These are phyloP conservation scores for Castanea sativa DNA, from an alignment of 306 rosid genomes.

Conservation along the genomic window DNA sequence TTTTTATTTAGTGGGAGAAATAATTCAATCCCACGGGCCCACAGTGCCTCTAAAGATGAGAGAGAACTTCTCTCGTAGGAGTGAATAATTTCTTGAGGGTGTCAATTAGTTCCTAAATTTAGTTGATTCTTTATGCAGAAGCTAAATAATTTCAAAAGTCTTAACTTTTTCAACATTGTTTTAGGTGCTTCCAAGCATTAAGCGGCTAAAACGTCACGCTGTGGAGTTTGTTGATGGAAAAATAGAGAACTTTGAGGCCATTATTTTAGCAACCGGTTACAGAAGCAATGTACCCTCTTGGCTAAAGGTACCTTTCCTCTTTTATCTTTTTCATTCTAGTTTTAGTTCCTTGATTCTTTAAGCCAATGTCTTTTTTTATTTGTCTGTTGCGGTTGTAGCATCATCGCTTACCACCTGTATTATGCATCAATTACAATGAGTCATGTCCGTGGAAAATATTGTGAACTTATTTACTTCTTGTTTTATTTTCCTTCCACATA, in stretches of 20 bases:
- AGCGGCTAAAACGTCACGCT: slow-evolving; percentile 61
- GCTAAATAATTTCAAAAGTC: background rate
- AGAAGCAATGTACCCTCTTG: slow-evolving; percentile 96
- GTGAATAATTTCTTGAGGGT: too few relatives aligned
- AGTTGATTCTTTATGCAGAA: slow-evolving; percentile 1
- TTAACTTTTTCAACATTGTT: slow-evolving; percentile 4
- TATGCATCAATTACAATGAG: too few relatives aligned
- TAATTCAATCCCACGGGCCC: too few relatives aligned
- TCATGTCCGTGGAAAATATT: too few relatives aligned
- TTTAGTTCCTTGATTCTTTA: background rate
- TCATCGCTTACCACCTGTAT: too few relatives aligned
- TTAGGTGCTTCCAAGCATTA: slow-evolving; percentile 76
- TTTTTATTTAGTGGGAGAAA: background rate
- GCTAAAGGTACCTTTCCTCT: slow-evolving; percentile 70
- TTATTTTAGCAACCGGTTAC: slow-evolving; percentile 94
- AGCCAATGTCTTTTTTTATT: too few relatives aligned
- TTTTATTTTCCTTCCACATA: background rate
- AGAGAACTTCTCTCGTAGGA: too few relatives aligned
- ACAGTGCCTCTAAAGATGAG: too few relatives aligned
- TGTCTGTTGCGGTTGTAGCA: too few relatives aligned
- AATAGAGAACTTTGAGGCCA: slow-evolving; percentile 70
- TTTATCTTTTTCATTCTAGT: background rate
- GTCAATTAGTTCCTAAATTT: too few relatives aligned
- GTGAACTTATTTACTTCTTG: too few relatives aligned
- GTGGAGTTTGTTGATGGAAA: slow-evolving; percentile 77